These are phyloP conservation scores for Acanthamoeba lenticulata DNA, from an alignment of 208 protist species.

Conservation along the genomic window DNA sequence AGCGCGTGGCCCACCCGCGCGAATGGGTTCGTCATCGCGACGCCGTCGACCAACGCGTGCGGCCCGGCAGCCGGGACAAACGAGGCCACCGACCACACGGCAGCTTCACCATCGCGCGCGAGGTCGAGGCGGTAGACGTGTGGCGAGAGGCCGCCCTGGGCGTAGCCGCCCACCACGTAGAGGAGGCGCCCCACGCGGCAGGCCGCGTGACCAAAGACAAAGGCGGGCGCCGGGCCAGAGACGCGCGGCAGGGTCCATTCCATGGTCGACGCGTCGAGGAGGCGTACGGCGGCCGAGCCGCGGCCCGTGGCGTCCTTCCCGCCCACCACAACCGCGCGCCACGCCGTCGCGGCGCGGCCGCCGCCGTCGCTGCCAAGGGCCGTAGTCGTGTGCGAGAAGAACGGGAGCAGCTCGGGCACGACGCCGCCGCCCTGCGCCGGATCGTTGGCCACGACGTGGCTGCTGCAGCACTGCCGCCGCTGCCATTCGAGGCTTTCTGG, in stretches of 20 bases:
- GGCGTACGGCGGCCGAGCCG: background rate
- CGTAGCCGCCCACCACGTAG: background rate
- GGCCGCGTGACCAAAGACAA: background rate
- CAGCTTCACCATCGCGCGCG: background rate
- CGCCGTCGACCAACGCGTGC: background rate
- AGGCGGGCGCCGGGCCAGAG: background rate
- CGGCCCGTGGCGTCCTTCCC: background rate
- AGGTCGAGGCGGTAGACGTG: background rate
- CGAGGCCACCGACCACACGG: no score
- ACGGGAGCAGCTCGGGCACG: background rate
- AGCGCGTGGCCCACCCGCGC: background rate
- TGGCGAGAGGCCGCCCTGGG: background rate
- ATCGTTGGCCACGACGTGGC: no score
- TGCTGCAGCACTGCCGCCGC: constrained; percentile 5
- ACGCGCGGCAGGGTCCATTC: background rate
- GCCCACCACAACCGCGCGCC: background rate
- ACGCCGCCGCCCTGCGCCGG: background rate
- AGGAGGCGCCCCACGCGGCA: background rate
- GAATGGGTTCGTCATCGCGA: background rate
- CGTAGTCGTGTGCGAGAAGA: constrained; percentile 2
- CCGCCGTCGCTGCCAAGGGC: no score
- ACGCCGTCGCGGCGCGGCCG: no score
- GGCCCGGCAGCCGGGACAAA: background rate
- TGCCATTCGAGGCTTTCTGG: background rate
- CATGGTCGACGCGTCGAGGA: background rate